Evolutionary conservation across 163 green algal genomes (phyloP).

Genomic region (Coccomyxa subellipsoidea): DNA sequence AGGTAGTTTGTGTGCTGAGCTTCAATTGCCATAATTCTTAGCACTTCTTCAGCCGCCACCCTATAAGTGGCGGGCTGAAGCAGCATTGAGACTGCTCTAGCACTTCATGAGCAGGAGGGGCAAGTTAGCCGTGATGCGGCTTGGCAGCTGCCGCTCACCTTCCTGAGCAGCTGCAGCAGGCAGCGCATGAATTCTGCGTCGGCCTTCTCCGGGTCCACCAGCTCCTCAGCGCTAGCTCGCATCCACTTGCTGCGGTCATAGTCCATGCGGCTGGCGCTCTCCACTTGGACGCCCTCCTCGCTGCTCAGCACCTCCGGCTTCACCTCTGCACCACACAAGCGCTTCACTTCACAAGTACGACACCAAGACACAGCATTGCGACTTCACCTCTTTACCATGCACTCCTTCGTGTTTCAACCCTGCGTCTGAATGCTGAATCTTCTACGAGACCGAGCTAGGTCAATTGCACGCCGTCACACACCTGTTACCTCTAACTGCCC

Average conservation of each 20-base stretch:
- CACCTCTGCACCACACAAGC: background rate
- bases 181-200: constrained; percentile 18
- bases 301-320: background rate
- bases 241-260: constrained; percentile 8
- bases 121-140: background rate
- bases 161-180: constrained; percentile 11
- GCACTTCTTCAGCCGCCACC: too few species aligned
- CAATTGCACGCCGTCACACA: too few species aligned
- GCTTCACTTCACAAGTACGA: too few species aligned
- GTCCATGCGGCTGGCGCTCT: constrained; percentile 13
- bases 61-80: too few species aligned
- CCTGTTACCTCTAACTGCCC: too few species aligned
- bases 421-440: too few species aligned
- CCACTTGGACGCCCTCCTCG: background rate
- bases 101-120: background rate
- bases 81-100: background rate
- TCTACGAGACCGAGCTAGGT: too few species aligned
- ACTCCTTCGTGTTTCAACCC: too few species aligned
- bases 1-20: too few species aligned
- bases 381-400: too few species aligned
- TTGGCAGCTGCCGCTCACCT: constrained; percentile 16
- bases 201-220: constrained; percentile 10
- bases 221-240: background rate
- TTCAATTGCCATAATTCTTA: too few species aligned
- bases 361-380: too few species aligned